Base-by-base conservation (phyloP, 768 basidiomycete species). In the Clitopilus passeckerianus region DNA sequence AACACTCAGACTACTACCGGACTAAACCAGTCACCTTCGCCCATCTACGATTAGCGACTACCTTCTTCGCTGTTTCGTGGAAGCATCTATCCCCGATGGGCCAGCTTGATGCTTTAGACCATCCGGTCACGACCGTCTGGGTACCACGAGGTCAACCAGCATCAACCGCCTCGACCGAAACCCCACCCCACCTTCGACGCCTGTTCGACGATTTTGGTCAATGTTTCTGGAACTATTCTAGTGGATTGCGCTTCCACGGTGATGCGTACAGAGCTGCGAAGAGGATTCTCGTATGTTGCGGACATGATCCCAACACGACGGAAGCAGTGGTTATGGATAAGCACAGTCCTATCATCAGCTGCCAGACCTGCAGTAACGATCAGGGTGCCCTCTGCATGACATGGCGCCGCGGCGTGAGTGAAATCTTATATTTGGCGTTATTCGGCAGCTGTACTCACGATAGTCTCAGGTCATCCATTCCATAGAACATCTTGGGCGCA, bases 11-110 rank as follows among this genome's bases (percentile, higher is more conserved):
- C 46, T 22, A n/a, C n/a, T 50, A 50, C n/a, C 12, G 18, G 22
- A 50, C 46, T n/a, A 50, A 50, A 23, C 46, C 46, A 20, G 46
- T 50, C 16, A 50, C 46, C 46, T 22, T 50, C 20, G 46, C 46
- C 18, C 61, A 66, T 46, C 60, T 73, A 10, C 37, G 65, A 22
- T 63, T 73, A 1, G 71, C 72, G 0, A 69, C 69, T 4, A 69
- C 68, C 0, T 62, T 65, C 16, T 73, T 73, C 43, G 54, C 15
- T 44, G 55, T 12, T 52, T 64, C 52, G 50, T 64, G 44, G 61
- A 65, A 35, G 46, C 46, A 18, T 23, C 22, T 50, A 23, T 50
- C 46, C 22, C 63, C 67, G 37, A 63, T 68, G 18, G 61, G 62
- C 33, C 62, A 63, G 50, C 59, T 59, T 53, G 62, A 66, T 23